Evolutionary conservation across 257 asterid genomes (phyloP), one percentile per base, ranked within the genome.

Genomic region (Solanum habrochaites): DNA sequence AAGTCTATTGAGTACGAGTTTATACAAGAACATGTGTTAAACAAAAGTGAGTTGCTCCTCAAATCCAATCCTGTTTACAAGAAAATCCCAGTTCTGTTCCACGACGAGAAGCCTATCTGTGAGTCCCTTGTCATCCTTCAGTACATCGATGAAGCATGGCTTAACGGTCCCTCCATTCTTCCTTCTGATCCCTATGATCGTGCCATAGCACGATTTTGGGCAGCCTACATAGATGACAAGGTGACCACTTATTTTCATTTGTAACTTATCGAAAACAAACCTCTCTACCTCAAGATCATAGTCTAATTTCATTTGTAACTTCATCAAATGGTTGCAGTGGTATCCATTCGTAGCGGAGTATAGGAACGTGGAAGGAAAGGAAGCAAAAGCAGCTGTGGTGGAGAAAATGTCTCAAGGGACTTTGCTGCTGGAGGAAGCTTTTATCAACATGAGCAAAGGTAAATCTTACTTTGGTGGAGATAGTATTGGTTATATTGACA

Each of bases 91-190:
- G 71, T n/a, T 13, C 32, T 64, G 8, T 10, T 64, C 14, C 71
- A 64, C 7, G 8, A 11, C 71, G 27, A 86, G 20, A 71, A 37
- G 82, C 85, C 66, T 88, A 84, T 90, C 12, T 89, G 92, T 85
- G 94, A 93, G 86, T 91, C 96, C 18, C 90, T 91, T 13, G 66
- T 91, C 86, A 91, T 91, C 42, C 25, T 58, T 58, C 66, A 90
- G 75, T 90, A 91, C 77, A 85, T 91, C 43, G 94, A 91, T 64
- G 92, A 90, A 43, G 40, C 37, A 49, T 91, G 92, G 91, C 32
- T 85, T 11, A 37, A 64, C n/a, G 89, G 86, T n/a, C 89, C 89
- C n/a, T 70, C 91, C 8, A 87, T 88, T 85, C 87, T 90, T 52
- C 90, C 89, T 12, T 80, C 90, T 40, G 89, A 88, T 85, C 91